Evolutionary conservation across 257 asterid species (phyloP).

Genomic region (Solanum medicagineum): DNA sequence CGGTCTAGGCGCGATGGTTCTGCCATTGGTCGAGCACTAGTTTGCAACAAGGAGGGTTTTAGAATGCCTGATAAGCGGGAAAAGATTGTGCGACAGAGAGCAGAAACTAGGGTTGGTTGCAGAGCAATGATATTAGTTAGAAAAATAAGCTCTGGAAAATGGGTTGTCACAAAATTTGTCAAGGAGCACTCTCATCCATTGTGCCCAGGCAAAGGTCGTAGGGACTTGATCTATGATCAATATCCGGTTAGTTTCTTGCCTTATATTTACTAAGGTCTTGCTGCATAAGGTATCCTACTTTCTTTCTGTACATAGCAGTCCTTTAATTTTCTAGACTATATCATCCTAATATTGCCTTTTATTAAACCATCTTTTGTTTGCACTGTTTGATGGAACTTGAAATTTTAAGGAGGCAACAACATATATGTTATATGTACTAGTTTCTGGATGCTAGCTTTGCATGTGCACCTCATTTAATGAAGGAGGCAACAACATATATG

Average conservation of each 20-base stretch:
- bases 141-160: conserved; percentile 69
- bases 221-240: conserved; percentile 73
- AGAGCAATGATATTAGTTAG: conserved; percentile 93
- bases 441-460: not conserved
- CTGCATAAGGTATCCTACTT: not conserved
- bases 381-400: not conserved
- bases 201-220: conserved; percentile 85
- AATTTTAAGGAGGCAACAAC: not conserved
- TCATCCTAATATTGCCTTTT: not conserved
- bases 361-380: not conserved
- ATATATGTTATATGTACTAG: not conserved
- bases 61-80: conserved; percentile 90
- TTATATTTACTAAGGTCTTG: not conserved
- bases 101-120: conserved; percentile 97
- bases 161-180: conserved; percentile 80
- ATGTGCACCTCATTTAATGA: not conserved
- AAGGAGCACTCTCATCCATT: conserved; percentile 89
- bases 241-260: conserved; percentile 45
- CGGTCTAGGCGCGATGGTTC: conserved; percentile 98
- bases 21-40: conserved; percentile 94
- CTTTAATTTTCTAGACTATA: not conserved
- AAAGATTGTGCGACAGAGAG: conserved; percentile 82
- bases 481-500: not conserved
- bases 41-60: conserved; percentile 97
- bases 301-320: not conserved